Base-by-base conservation (phyloP, 805 yeast genomes). In the Sugiyamaella americana region DNA sequence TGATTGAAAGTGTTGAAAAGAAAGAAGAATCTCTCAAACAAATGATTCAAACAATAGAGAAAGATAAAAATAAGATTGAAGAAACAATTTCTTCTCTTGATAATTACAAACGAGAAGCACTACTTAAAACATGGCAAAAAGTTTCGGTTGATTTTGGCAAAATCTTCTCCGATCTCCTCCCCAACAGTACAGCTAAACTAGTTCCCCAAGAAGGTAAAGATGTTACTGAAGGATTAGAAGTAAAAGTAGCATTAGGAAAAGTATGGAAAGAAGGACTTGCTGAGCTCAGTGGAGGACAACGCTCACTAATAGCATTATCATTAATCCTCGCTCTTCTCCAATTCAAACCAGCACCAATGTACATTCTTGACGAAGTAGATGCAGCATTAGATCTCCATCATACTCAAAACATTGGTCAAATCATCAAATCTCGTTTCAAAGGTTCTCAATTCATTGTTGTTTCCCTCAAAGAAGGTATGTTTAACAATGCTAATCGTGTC, bases 271-370 rank as follows among this genome's bases (percentile, higher is more conserved):
- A 89, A 56, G 84, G 95, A 58, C 73, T 93, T 51, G 94, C 88
- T 8, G 99, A 93, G 66, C 72, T 93, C 39, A 86, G 96, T 4
- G 99, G 99, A 47, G 99, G 99, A 17, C 99, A 93, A 65, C 69
- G 98, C 55, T 93, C 98, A 1, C 75, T 94, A 53, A 86, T 91
- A 53, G 98, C 98, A 0, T 69, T 93, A 47, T 86, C 98, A 2
- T 71, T 91, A 56, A 93, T 93, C 56, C 76, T 91, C 79, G 96
- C 98, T 0, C 71, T 93, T 51, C 70, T 93, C 42, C 95, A 88
- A 64, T 91, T 85, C 71, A 87, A 88, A 63, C 99, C 99, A 3
- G 98, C 99, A 1, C 98, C 98, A 5, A 86, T 93, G 95, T 93
- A 93, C 61, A 91, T 93, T 56, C 70, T 93, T 48, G 98, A 93